Percentiles rank a stretch among this genome's conserved stretches.
Conservation (phyloP, 768 basidiomycete genomes). For the Floccularia luteovirens region DNA sequence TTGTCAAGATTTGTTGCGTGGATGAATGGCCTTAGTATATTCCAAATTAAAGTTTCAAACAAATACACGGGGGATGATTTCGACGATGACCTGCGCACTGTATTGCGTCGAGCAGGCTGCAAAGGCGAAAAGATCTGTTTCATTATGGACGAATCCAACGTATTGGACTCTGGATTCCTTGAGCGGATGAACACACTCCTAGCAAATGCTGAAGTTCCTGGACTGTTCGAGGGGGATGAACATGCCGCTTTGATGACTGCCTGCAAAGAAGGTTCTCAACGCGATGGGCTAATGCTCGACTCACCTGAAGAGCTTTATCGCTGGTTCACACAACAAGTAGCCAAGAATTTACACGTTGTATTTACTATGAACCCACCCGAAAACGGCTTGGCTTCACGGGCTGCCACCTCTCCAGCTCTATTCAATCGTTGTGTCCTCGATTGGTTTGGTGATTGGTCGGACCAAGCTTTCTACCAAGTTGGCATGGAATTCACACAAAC, state of each 20-base stretch:
- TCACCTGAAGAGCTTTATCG: conserved; percentile 96
- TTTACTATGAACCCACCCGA: conserved; percentile 99
- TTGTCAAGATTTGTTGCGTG: conserved; percentile 97
- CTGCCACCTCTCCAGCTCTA: conserved; percentile 94
- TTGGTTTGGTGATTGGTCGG: conserved; percentile 99
- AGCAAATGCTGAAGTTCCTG: conserved; percentile 99
- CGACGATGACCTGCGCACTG: conserved; percentile 93
- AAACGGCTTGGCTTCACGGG: conserved; percentile 90
- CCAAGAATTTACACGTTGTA: conserved; percentile 95
- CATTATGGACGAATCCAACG: conserved; percentile 99
- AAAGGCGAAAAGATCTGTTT: conserved; percentile 99
- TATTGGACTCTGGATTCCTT: conserved; percentile 96
- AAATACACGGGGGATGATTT: conserved; percentile 99
- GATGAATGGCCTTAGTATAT: conserved; percentile 99
- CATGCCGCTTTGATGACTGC: conserved; percentile 97
- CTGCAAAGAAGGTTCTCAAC: conserved; percentile 98
- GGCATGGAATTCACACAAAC: conserved; percentile 94
- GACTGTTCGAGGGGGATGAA: conserved; percentile 99
- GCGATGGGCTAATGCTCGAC: conserved; percentile 97
- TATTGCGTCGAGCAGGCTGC: conserved; percentile 92
- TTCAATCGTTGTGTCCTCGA: conserved; percentile 99
- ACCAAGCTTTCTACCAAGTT: conserved; percentile 97
- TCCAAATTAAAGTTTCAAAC: conserved; percentile 99
- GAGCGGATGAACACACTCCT: conserved; percentile 99
- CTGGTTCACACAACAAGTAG: conserved; percentile 99